Evolutionary conservation across 2,329 filamentous ascomycete genomes (phyloP), one percentile per base, ranked within the genome.

Genomic region (Neospermospora avenae): DNA sequence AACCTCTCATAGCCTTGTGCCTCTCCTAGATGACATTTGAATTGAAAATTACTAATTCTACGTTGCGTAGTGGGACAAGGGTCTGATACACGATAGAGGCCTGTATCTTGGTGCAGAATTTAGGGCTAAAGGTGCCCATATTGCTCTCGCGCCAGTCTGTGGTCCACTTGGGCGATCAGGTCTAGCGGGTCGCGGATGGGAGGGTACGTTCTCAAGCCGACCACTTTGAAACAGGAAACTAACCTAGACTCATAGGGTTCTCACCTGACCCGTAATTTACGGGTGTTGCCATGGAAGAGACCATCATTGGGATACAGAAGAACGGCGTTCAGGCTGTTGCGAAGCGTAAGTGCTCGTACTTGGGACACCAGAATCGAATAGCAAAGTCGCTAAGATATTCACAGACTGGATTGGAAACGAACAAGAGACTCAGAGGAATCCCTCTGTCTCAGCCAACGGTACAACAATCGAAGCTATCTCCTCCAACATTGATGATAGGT

Each of bases 51-150:
- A 10, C 28, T 31, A 6, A 31, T 10, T 31, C 11, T 5, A 31
- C 5, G 6, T 2, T 31, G 28, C 11, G 28, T 10, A 31, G 28
- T 91, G 85, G 82, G 84, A 89, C 71, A 82, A 82, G 61, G 79
- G 78, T 20, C 78, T 89, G 51, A 84, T 88, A 71, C 74, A 76
- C 52, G 72, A 76, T 41, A 75, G 80, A 55, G 80, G 78, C 34
- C 68, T 74, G 31, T 70, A 74, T 44, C 74, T 83, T 71, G 80
- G 78, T 10, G 70, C 69, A 2, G 91, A 95, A 70, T 85, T 89
- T 69, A 83, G 81, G 59, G 85, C 76, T 61, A 95, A 93, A 75
- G 90, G 90, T 63, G 80, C 91, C 41, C 88, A 95, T 70, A 80
- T 93, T 24, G 82, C 87, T 63, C 81, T 95, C 4, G 77, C 75